Evolutionary conservation across 116 monocot species (phyloP).

Genomic region (Phalaenopsis hybrid): DNA sequence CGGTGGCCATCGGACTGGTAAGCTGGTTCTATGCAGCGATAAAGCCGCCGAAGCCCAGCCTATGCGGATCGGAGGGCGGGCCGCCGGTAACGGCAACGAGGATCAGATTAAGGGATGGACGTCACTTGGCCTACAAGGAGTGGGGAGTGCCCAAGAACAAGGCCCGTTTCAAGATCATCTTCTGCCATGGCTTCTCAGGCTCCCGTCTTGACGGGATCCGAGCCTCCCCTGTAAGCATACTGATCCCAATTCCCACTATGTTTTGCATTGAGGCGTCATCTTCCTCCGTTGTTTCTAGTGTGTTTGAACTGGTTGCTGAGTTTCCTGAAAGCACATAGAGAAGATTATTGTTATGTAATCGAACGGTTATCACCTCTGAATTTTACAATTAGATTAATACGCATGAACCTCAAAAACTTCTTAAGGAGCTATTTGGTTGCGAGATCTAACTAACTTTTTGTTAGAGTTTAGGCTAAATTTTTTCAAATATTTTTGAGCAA

Average conservation of each 20-base stretch:
- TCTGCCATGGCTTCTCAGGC: constrained; percentile 49
- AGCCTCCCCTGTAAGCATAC: constrained; percentile 30
- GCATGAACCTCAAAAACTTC: too few species aligned
- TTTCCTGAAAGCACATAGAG: too few species aligned
- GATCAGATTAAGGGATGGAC: constrained; percentile 42
- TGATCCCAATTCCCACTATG: background rate
- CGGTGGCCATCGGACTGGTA: constrained; percentile 21
- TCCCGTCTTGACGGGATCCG: constrained; percentile 32
- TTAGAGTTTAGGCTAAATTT: too few species aligned
- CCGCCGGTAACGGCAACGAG: constrained; percentile 51
- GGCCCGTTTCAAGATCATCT: constrained; percentile 42
- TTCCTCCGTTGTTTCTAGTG: too few species aligned
- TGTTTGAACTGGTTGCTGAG: too few species aligned
- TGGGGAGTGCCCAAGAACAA: constrained; percentile 30
- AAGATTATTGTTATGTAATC: too few species aligned
- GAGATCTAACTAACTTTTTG: too few species aligned
- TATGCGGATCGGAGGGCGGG: constrained; percentile 39
- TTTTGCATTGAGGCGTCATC: too few species aligned
- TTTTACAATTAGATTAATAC: too few species aligned
- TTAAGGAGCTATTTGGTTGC: too few species aligned
- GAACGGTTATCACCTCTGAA: too few species aligned
- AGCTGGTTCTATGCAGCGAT: constrained; percentile 34
- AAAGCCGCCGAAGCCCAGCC: constrained; percentile 29
- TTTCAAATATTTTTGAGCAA: too few species aligned
- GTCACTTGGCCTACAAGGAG: constrained; percentile 53